These are phyloP conservation scores for Candolleomyces eurysporus DNA, from an alignment of 768 basidiomycete species.

Conservation along the genomic window DNA sequence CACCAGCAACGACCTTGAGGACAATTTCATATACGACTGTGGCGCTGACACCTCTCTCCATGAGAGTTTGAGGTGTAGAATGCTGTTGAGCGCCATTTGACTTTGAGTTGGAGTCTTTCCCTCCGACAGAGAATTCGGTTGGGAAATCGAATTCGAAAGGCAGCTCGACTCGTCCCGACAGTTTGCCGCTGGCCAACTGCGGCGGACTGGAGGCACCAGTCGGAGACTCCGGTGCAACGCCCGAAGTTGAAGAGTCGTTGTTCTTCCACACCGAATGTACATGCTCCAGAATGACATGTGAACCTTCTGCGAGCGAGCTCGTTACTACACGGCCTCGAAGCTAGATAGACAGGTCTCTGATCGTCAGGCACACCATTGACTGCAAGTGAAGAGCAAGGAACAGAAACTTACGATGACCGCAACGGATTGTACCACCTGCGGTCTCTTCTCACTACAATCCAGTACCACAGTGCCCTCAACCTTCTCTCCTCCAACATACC, in stretches of 20 bases:
- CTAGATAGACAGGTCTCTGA: constrained; percentile 10
- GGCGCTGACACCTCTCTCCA: constrained; percentile 22
- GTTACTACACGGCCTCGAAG: constrained; percentile 24
- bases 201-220: background rate
- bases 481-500: constrained; percentile 5
- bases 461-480: constrained; percentile 2
- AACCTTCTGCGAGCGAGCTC: constrained; percentile 14
- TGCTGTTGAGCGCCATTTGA: background rate
- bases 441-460: background rate
- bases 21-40: constrained; percentile 29
- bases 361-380: background rate
- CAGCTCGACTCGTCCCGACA: constrained; percentile 26
- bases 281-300: constrained; percentile 20
- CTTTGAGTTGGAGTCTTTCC: constrained; percentile 1
- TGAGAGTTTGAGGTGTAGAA: constrained; percentile 28
- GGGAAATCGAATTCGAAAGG: constrained; percentile 33
- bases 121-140: constrained; percentile 14
- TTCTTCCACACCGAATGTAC: constrained; percentile 22
- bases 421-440: constrained; percentile 1
- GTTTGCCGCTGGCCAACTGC: constrained; percentile 13
- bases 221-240: constrained; percentile 13
- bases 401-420: constrained; percentile 1
- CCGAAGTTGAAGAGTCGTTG: constrained; percentile 12
- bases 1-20: constrained; percentile 24
- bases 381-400: background rate